phyloP scores from a whole-genome alignment of 1,284 basidiomycete genomes.

The Ceratobasidium sp. region DNA sequence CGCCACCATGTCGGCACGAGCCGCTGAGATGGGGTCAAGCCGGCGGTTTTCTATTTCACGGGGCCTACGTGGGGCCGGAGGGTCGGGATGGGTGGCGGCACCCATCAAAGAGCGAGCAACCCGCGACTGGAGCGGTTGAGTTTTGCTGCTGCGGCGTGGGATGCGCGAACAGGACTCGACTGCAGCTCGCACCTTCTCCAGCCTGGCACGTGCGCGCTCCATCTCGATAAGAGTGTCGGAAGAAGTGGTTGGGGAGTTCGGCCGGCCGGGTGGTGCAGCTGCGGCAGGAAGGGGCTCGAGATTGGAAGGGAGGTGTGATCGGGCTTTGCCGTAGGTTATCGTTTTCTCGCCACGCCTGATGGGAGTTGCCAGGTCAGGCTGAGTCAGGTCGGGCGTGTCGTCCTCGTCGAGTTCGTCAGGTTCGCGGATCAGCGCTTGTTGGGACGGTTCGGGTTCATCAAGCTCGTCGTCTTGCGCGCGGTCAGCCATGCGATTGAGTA shows the following conservation, averaged over 20 bases:
- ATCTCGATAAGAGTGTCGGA: background rate
- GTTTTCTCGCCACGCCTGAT: no score
- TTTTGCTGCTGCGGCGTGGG: background rate
- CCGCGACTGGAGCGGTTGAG: background rate
- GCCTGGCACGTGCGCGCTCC: background rate
- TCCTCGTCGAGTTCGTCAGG: background rate
- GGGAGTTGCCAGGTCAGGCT: background rate
- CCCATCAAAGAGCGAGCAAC: background rate
- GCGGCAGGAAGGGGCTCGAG: background rate
- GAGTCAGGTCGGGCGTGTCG: background rate
- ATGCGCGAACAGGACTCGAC: background rate
- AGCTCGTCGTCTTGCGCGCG: background rate
- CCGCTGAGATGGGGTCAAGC: conserved; percentile 2
- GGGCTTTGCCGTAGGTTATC: background rate
- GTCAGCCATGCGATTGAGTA: background rate
- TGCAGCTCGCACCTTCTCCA: background rate
- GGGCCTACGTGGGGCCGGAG: background rate
- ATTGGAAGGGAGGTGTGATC: background rate
- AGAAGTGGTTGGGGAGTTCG: background rate
- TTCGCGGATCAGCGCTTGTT: no score
- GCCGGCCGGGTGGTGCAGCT: background rate
- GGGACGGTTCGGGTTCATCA: background rate
- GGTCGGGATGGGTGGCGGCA: background rate
- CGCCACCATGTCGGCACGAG: background rate
- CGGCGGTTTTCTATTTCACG: background rate